Percentiles rank a stretch among this genome's conserved stretches.
These are phyloP conservation scores for Solanum sitiens DNA, from an alignment of 257 asterid species.

Conservation along the genomic window DNA sequence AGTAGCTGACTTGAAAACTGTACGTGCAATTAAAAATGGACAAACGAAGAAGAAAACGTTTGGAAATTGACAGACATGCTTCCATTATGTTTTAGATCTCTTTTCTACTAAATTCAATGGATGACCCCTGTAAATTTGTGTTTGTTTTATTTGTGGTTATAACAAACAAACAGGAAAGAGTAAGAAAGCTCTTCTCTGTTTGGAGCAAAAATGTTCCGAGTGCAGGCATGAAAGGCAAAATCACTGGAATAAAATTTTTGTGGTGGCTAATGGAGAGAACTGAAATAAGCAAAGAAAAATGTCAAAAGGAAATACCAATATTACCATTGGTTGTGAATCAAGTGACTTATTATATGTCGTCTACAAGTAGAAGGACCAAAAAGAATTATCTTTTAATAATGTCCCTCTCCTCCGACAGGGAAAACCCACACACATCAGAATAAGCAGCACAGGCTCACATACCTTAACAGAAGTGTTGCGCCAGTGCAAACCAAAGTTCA, in stretches of 20 bases:
- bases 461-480: not conserved
- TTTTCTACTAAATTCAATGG: too few relatives aligned
- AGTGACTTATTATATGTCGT: not conserved
- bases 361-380: not conserved
- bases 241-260: not conserved
- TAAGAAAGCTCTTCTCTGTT: not conserved
- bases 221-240: not conserved
- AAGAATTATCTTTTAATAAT: not conserved
- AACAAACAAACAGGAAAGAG: not conserved
- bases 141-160: too few relatives aligned
- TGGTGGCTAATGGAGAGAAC: not conserved
- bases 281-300: not conserved
- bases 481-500: not conserved
- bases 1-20: not conserved
- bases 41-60: not conserved
- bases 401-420: not conserved
- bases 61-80: not conserved
- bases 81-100: too few relatives aligned
- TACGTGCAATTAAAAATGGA: not conserved
- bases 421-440: not conserved
- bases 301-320: not conserved
- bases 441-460: not conserved
- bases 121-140: too few relatives aligned
- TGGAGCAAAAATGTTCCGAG: not conserved
- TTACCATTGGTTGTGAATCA: not conserved